Conservation (phyloP, 208 protist genomes). For the Acanthamoeba rhysodes region DNA sequence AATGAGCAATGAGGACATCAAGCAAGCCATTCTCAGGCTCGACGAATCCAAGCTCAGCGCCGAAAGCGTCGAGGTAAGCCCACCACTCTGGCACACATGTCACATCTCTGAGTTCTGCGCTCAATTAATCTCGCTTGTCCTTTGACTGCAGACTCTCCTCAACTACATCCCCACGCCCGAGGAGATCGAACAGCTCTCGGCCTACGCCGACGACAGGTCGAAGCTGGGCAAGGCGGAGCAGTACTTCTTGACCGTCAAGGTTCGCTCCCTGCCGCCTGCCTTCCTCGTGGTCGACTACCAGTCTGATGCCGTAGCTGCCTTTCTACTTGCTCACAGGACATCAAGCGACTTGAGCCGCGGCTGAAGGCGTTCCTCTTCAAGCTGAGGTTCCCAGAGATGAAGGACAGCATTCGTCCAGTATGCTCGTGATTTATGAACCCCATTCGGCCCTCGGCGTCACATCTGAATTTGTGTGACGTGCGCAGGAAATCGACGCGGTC, state of each 20-base stretch:
- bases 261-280: neutral
- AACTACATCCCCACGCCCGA: neutral
- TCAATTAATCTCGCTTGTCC: no score
- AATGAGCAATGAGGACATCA: constrained; percentile 25
- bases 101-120: no score
- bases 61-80: neutral
- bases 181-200: constrained; percentile 17
- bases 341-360: neutral
- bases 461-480: neutral
- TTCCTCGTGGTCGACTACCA: neutral
- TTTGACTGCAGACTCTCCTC: neutral
- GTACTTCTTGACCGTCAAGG: constrained; percentile 65
- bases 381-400: neutral
- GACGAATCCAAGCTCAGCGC: neutral
- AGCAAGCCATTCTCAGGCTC: constrained; percentile 16
- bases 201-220: neutral
- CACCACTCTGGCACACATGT: neutral
- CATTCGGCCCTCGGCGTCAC: no score
- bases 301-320: no score
- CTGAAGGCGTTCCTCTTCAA: constrained; percentile 36
- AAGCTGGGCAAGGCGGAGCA: constrained; percentile 72
- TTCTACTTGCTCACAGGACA: neutral
- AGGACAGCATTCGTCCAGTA: neutral
- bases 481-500: constrained; percentile 15
- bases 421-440: neutral